phyloP scores from a whole-genome alignment of 179 eudicot genomes.

The Beta corolliflora region DNA sequence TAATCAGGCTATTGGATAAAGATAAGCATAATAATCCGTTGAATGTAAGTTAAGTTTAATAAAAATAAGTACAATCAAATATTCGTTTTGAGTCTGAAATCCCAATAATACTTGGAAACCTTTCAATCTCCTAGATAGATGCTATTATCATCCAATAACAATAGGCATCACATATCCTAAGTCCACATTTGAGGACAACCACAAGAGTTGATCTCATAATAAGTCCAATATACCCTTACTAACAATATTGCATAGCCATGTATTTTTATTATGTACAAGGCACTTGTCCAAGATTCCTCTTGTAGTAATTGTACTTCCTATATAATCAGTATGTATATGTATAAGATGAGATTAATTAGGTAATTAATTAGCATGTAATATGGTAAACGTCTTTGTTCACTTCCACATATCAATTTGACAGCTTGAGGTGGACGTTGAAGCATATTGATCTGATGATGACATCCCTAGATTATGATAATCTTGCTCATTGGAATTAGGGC shows the following conservation, averaged over 20 bases:
- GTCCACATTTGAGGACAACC: conserved; percentile 22
- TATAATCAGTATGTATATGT: conserved; percentile 33
- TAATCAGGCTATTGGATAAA: background rate
- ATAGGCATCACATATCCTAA: conserved; percentile 27
- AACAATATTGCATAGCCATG: conserved; percentile 15
- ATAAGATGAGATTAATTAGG: conserved; percentile 35
- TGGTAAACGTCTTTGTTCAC: conserved; percentile 24
- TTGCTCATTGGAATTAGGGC: conserved; percentile 36
- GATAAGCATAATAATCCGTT: conserved; percentile 19
- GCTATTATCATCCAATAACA: conserved; percentile 23
- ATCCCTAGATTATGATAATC: conserved; percentile 22
- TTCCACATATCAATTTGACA: conserved; percentile 69
- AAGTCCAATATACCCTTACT: conserved; percentile 25
- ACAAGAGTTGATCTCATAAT: conserved; percentile 18
- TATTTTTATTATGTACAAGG: conserved; percentile 41
- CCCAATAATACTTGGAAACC: conserved; percentile 32
- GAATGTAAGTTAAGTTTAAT: conserved; percentile 19
- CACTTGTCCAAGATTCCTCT: conserved; percentile 35
- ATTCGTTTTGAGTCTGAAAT: conserved; percentile 27
- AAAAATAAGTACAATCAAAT: conserved; percentile 28
- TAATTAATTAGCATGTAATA: conserved; percentile 24
- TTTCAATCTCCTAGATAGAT: conserved; percentile 30
- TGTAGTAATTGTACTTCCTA: conserved; percentile 23
- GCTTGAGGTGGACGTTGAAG: conserved; percentile 46
- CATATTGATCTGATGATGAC: conserved; percentile 45